A percentile compares a stretch with the other conserved stretches of the same genome.
phyloP scores from a whole-genome alignment of 352 stramenopile species.

The Peronospora tabacina region DNA sequence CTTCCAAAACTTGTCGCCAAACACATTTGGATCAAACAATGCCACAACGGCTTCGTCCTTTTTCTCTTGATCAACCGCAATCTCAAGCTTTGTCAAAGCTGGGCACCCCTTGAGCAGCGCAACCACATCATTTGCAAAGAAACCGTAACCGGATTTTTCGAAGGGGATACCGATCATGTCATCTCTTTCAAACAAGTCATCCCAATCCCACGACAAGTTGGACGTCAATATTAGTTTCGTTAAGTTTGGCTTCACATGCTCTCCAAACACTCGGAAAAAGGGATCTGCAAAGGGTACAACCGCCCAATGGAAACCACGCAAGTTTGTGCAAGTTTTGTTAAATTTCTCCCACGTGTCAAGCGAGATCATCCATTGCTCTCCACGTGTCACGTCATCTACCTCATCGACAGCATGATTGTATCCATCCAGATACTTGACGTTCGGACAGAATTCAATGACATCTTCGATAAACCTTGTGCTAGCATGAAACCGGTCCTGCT shows the following conservation, averaged over 20 bases:
- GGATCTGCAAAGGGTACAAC: conserved; percentile 33
- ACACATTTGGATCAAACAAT: conserved; percentile 27
- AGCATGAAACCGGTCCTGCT: conserved; percentile 12
- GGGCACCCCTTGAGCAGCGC: conserved; percentile 31
- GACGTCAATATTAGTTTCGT: conserved; percentile 27
- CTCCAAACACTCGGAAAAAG: conserved; percentile 38
- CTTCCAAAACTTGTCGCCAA: conserved; percentile 36
- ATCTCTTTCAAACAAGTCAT: conserved; percentile 25
- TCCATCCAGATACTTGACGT: conserved; percentile 31
- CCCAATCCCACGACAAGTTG: conserved; percentile 38
- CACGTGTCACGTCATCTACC: conserved; percentile 23
- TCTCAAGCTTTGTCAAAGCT: conserved; percentile 25
- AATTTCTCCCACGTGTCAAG: conserved; percentile 31
- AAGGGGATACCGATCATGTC: not conserved
- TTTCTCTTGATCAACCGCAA: conserved; percentile 34
- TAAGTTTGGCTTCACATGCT: conserved; percentile 32
- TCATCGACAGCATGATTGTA: conserved; percentile 28
- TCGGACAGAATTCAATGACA: conserved; percentile 30
- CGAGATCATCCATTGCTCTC: conserved; percentile 33
- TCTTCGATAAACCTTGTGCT: conserved; percentile 30
- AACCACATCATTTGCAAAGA: conserved; percentile 24
- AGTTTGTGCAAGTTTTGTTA: conserved; percentile 29
- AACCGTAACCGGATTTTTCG: conserved; percentile 19
- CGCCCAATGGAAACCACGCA: conserved; percentile 35
- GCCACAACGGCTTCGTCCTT: conserved; percentile 13